Conservation (phyloP, 1,284 basidiomycete species). For the Cryptococcus floricola region DNA sequence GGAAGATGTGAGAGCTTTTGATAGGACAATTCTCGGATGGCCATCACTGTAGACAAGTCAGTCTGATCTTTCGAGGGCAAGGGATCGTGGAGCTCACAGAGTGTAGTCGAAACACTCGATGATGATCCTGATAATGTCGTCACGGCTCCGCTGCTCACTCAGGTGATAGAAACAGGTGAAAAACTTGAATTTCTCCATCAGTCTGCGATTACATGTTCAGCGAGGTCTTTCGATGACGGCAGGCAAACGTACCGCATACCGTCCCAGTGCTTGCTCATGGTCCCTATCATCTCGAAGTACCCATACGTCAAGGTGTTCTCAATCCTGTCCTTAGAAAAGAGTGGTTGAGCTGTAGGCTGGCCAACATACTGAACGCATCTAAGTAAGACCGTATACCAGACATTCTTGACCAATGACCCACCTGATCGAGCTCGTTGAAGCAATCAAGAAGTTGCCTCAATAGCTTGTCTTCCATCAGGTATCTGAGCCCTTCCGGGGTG, state of each 20-base stretch:
- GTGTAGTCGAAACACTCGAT: slow-evolving; percentile 89
- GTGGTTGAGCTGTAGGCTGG: slow-evolving; percentile 57
- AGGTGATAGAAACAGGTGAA: slow-evolving; percentile 95
- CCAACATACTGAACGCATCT: slow-evolving; percentile 37
- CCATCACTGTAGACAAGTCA: slow-evolving; percentile 63
- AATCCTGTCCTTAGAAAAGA: slow-evolving; percentile 81
- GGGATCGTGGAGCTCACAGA: slow-evolving; percentile 56
- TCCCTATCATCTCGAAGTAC: slow-evolving; percentile 94
- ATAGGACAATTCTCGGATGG: slow-evolving; percentile 82
- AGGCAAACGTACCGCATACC: slow-evolving; percentile 72
- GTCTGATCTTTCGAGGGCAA: neutral
- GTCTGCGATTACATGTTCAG: slow-evolving; percentile 49
- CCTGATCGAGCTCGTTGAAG: slow-evolving; percentile 88
- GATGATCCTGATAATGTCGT: slow-evolving; percentile 85
- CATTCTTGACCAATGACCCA: slow-evolving; percentile 49
- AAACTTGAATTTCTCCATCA: slow-evolving; percentile 85
- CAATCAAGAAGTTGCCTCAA: slow-evolving; percentile 79
- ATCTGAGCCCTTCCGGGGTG: slow-evolving; percentile 76
- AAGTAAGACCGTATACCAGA: neutral
- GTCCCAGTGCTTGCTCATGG: slow-evolving; percentile 77
- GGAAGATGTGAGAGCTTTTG: slow-evolving; percentile 88
- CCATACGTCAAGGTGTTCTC: slow-evolving; percentile 81
- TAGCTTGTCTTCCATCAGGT: slow-evolving; percentile 82
- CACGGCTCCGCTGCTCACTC: slow-evolving; percentile 81
- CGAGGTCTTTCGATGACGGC: neutral